A percentile compares a stretch with the other conserved stretches of the same genome.
Conservation (phyloP, 1,284 basidiomycete genomes). For the Ustilago bromivora region DNA sequence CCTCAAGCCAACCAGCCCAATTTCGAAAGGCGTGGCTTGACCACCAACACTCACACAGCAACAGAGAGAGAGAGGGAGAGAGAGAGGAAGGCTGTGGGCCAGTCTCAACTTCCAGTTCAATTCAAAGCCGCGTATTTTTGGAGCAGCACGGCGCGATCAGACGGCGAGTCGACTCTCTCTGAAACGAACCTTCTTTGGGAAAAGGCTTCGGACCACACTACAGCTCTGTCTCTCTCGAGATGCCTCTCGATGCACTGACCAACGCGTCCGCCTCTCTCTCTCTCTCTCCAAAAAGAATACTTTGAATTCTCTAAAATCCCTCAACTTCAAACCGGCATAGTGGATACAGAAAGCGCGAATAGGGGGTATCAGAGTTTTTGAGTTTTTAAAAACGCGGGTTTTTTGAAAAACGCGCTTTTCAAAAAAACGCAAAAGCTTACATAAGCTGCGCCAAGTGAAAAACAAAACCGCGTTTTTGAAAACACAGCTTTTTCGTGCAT, state of each 20-base stretch:
- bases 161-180: not conserved
- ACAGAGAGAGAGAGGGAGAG: not conserved
- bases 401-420: too few species aligned
- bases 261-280: slow-evolving; percentile 1
- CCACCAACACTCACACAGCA: not conserved
- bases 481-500: too few species aligned
- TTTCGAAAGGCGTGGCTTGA: slow-evolving; percentile 10
- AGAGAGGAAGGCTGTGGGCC: not conserved
- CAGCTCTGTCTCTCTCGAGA: not conserved
- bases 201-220: not conserved
- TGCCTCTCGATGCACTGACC: slow-evolving; percentile 13
- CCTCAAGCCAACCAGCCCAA: not conserved
- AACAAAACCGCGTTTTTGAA: too few species aligned
- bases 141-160: slow-evolving; percentile 36
- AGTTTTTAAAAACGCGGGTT: too few species aligned
- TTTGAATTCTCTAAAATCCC: not conserved
- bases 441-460: too few species aligned
- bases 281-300: not conserved
- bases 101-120: slow-evolving; percentile 6
- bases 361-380: too few species aligned
- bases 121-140: slow-evolving; percentile 1
- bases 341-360: not conserved
- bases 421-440: too few species aligned
- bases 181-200: slow-evolving; percentile 19
- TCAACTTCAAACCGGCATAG: not conserved